Percentiles rank a stretch among this genome's conserved stretches.
Conservation (phyloP, 2,329 filamentous ascomycete genomes). For the Neodidymelliopsis sp. region DNA sequence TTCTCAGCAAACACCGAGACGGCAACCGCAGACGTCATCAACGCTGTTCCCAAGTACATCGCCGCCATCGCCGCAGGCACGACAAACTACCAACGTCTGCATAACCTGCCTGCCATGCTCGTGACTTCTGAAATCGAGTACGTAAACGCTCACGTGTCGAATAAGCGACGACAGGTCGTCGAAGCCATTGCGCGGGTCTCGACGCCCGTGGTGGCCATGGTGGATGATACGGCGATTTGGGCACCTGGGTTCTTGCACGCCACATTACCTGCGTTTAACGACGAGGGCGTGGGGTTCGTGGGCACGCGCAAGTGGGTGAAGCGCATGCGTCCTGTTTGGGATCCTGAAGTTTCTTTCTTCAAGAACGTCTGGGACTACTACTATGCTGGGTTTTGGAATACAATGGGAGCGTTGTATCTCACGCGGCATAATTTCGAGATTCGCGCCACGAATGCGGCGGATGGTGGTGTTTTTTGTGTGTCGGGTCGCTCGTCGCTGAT, state of each 20-base stretch:
- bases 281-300: conserved; percentile 28
- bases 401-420: conserved; percentile 35
- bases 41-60: not conserved
- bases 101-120: not conserved
- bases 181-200: conserved; percentile 15
- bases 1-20: conserved; percentile 24
- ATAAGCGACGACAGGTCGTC: conserved; percentile 31
- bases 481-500: conserved; percentile 42
- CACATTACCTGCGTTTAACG: conserved; percentile 28
- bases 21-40: conserved; percentile 7
- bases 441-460: conserved; percentile 37
- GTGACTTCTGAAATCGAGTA: conserved; percentile 8
- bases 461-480: conserved; percentile 43
- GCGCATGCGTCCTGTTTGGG: conserved; percentile 4
- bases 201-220: conserved; percentile 22
- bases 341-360: not conserved
- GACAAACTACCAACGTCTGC: conserved; percentile 18
- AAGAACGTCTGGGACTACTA: conserved; percentile 18
- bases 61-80: conserved; percentile 3
- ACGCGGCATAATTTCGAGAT: conserved; percentile 48
- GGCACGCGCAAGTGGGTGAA: conserved; percentile 37
- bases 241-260: conserved; percentile 20
- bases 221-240: conserved; percentile 34
- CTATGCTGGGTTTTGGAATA: conserved; percentile 31
- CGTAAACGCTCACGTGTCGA: conserved; percentile 19